Evolutionary conservation across 345 rosid species (phyloP), one percentile per base, ranked within the genome.

Genomic region (Dipteronia sinensis): DNA sequence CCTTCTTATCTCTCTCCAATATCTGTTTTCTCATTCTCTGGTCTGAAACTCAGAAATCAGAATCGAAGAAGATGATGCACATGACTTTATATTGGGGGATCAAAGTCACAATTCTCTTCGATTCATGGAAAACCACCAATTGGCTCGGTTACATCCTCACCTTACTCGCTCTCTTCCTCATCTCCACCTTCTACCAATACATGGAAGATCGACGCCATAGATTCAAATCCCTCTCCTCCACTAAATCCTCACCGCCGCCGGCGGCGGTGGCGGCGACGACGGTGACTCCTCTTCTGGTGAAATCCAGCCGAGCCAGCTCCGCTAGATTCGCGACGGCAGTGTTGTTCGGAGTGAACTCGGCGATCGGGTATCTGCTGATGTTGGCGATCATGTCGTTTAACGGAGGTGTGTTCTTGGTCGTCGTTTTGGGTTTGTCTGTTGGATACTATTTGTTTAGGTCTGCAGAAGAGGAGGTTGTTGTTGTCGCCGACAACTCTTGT

Each of bases 11-110:
- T 42, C 46, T 8, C 38, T 34, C 38, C 38, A 34, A 5, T 34
- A 6, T 34, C 38, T 34, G 38, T 34, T 34, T 34, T 38, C 15
- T 22, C 63, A 56, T 46, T 47, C 78, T 74, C 65, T 10, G 72
- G 53, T 59, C 58, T 42, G 25, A 22, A 73, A 71, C 34, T 65
- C 81, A 9, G 68, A 20, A 47, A 44, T 51, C 22, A 7, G 5
- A 58, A 29, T 9, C 5, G 29, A 3, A 47, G 17, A 72, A 82
- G 83, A 94, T 94, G 98, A 94, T 92, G 94, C 97, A 91, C 90
- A 94, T 89, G 98, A 94, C 97, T 63, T 75, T 94, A 2, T 94
- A 92, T 80, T 92, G 98, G 97, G 83, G 93, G 53, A 82, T 77
- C 69, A 72, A 89, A 75, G 97, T 93, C 1, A 90, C 94, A 10